Percentiles rank a stretch among this genome's conserved stretches.
phyloP scores from a whole-genome alignment of 129 eudicot genomes.

The Escallonia rubra region DNA sequence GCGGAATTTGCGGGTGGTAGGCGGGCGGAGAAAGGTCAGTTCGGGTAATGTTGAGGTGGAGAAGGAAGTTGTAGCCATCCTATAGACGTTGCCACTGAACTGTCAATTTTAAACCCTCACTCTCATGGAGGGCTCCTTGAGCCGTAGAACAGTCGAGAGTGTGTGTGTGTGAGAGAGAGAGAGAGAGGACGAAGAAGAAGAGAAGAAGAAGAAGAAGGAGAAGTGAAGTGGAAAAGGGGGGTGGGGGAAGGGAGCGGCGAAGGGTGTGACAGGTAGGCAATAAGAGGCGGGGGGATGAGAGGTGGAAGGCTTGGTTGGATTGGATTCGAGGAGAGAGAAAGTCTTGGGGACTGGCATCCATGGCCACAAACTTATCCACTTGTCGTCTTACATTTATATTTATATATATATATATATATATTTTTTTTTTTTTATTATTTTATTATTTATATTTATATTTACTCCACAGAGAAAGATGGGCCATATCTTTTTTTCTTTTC shows the following conservation, averaged over 20 bases:
- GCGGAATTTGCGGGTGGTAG: conserved; percentile 23
- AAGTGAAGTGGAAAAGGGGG: background rate
- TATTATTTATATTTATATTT: too few species aligned
- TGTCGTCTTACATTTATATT: too few species aligned
- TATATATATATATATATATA: too few species aligned
- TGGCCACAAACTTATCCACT: too few species aligned
- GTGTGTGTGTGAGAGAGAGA: background rate
- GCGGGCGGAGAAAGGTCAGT: conserved; percentile 37
- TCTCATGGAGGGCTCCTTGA: background rate
- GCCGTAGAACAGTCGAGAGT: background rate
- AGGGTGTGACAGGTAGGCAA: background rate
- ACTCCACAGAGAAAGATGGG: too few species aligned
- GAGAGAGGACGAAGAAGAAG: background rate
- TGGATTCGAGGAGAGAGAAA: too few species aligned
- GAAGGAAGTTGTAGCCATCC: conserved; percentile 33
- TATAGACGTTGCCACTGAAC: conserved; percentile 4
- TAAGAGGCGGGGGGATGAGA: too few species aligned
- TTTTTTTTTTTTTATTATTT: too few species aligned
- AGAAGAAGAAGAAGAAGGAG: background rate
- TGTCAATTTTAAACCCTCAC: conserved; percentile 7
- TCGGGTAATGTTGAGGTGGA: conserved; percentile 30
- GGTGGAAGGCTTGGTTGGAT: too few species aligned
- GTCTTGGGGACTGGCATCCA: too few species aligned
- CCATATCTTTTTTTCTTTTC: too few species aligned
- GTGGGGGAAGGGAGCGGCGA: background rate